Base-by-base conservation (phyloP, 2,329 filamentous ascomycete genomes). In the Botryotinia globosa region DNA sequence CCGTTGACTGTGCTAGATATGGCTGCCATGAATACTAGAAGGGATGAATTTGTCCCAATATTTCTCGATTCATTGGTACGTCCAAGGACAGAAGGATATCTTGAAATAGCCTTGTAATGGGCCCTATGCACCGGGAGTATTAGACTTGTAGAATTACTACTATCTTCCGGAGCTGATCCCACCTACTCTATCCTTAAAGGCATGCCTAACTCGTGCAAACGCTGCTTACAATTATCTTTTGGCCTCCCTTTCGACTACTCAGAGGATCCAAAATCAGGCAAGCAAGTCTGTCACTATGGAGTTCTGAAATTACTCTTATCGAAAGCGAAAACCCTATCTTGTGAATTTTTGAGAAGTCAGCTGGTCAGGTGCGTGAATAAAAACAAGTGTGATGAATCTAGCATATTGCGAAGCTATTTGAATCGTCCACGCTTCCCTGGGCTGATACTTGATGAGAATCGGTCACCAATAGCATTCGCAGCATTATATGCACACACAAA, bases 381-480 rank as follows among this genome's bases (percentile, higher is more conserved):
- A 20, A 0, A 8, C 18, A 0, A 0, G 3, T 63, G 0, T n/a
- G 37, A 63, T 44, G 3, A 29, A 22, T 3, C 18, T 63, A 39
- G 18, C 20, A 7, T 44, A 9, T 9, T 63, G 7, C 7, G 20
- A 37, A 25, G 20, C 16, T 9, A 32, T 3, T n/a, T 63, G 22
- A 63, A 63, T 44, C 61, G 44, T 16, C 61, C 61, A 20, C 61
- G 61, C 2, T 39, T 20, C 8, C 32, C n/a, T 29, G 61, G 61
- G n/a, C n/a, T 44, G 4, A 18, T 18, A 3, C 39, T 29, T n/a
- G 37, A 44, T 22, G 39, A 7, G 20, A 8, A 7, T 4, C 0
- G 10, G 14, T 63, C 39, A 29, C 39, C 61, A 63, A 5, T 63
- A 63, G 61, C 42, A 63, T 20, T 32, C 3, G 61, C 61, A 20